These are phyloP conservation scores for Citropsis articulata DNA, from an alignment of 345 rosid species.

Conservation along the genomic window DNA sequence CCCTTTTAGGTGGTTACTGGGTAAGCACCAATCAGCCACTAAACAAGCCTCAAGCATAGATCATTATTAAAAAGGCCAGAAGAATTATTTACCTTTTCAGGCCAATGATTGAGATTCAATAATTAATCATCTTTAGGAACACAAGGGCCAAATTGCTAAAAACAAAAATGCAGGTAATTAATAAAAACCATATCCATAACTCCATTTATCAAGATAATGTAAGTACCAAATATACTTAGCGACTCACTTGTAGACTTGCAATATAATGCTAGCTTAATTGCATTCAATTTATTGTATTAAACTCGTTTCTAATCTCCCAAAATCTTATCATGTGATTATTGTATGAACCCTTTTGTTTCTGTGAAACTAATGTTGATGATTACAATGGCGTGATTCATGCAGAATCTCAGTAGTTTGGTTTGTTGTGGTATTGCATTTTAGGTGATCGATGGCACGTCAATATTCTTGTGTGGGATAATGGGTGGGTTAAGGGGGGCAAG, in stretches of 20 bases:
- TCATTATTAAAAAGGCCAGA: not conserved
- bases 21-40: not conserved
- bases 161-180: no score
- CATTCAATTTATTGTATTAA: not conserved
- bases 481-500: constrained; percentile 28
- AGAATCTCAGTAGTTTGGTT: not conserved
- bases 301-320: not conserved
- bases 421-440: not conserved
- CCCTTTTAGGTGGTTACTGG: not conserved
- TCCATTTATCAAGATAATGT: not conserved
- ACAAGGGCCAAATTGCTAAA: no score
- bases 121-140: not conserved
- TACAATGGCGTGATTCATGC: not conserved
- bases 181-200: not conserved
- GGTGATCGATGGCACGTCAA: not conserved
- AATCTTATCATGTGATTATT: not conserved
- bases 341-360: not conserved
- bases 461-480: constrained; percentile 10
- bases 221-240: not conserved
- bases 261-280: not conserved
- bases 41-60: not conserved
- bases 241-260: not conserved
- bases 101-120: not conserved
- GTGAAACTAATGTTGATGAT: not conserved
- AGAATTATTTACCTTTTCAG: not conserved